Evolutionary conservation across 371 early-diverging fungal genomes (phyloP), one percentile per base, ranked within the genome.

Genomic region (Gilbertella persicaria): DNA sequence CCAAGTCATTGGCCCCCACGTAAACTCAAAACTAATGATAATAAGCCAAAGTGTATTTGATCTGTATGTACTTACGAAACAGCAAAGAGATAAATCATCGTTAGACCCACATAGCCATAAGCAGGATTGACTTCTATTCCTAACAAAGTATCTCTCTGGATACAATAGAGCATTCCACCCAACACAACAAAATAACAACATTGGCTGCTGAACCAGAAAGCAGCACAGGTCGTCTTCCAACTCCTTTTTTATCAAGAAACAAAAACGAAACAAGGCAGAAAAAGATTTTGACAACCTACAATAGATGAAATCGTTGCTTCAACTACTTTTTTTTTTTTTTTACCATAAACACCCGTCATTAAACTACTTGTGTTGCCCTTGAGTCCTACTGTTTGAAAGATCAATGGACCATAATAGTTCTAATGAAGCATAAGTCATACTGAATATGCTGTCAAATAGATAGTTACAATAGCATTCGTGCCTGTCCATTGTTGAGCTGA

Each of bases 1-100:
- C 95, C 94, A 95, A 19, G 87, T 88, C 40, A 90, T 73, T 16
- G 94, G 95, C 5, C 92, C 93, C 93, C 92, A 93, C 24, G 91
- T 82, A 59, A 71, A 61, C 40, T 78, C 70, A 54, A 77, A 79
- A 53, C 49, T 54, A 35, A 21, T 5, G 28, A 5, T n/a, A 19
- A 5, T 26, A 26, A 21, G 21, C 16, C 2, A 6, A 24, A 24
- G 16, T n/a, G 16, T 26, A n/a, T 6, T 10, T 12, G 20, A 5
- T 10, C 10, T 4, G 5, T n/a, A 26, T n/a, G 7, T 19, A 7
- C 53, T 47, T 53, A 59, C 59, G 45, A 38, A 33, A 82, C 50
- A 10, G 64, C 64, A 47, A 63, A 63, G 20, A 62, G n/a, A 19
- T 63, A 63, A 21, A 63, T 53, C 64, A 59, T 44, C 6, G 59